These are phyloP conservation scores for Sindora glabra DNA, from an alignment of 306 rosid species.

Conservation along the genomic window DNA sequence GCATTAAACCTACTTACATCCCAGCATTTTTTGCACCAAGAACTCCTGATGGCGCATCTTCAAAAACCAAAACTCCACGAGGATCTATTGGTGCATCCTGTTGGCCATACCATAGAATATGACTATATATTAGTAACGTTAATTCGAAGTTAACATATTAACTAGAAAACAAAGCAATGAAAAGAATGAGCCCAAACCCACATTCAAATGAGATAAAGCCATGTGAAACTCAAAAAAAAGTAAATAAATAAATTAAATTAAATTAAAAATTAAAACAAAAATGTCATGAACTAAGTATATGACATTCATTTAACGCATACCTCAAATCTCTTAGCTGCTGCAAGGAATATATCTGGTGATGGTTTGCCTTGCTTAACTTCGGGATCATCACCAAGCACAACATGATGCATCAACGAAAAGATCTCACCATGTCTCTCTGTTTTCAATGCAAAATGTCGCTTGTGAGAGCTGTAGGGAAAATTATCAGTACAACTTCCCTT, in stretches of 20 bases:
- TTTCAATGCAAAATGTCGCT: conserved; percentile 77
- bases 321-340: conserved; percentile 94
- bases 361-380: conserved; percentile 97
- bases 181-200: conserved; percentile 1
- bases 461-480: conserved; percentile 53
- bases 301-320: conserved; percentile 28
- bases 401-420: conserved; percentile 83
- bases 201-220: background rate
- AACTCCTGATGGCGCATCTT: conserved; percentile 98
- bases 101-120: too few species aligned
- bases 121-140: too few species aligned
- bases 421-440: conserved; percentile 66
- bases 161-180: background rate
- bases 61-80: conserved; percentile 59
- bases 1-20: conserved; percentile 52
- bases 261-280: too few species aligned
- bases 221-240: background rate
- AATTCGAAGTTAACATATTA: conserved; percentile 1
- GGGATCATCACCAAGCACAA: conserved; percentile 89
- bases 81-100: conserved; percentile 76
- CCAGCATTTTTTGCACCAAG: conserved; percentile 87
- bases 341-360: conserved; percentile 77
- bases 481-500: conserved; percentile 13
- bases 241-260: background rate
- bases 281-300: background rate